Evolutionary conservation across 2,329 filamentous ascomycete species (phyloP).

Genomic region (Magnaporthales sp.): DNA sequence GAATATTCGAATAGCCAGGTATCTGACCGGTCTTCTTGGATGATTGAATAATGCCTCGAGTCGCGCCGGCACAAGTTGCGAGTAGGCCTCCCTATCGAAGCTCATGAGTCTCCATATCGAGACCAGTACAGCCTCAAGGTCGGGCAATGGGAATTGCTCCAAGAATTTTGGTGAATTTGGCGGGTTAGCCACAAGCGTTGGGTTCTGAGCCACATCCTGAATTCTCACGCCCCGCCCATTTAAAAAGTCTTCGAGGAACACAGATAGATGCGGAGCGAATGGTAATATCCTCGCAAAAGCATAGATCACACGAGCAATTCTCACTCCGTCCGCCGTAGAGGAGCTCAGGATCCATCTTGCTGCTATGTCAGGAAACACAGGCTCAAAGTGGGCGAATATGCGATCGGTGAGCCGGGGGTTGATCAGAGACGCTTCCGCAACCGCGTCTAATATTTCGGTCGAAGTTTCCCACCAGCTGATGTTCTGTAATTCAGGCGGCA

Average conservation of each 20-base stretch:
- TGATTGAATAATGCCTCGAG: constrained; percentile 63
- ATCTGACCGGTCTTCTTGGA: constrained; percentile 54
- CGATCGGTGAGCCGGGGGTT: constrained; percentile 57
- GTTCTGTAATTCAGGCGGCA: constrained; percentile 63
- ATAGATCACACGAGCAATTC: constrained; percentile 44
- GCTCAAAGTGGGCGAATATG: constrained; percentile 67
- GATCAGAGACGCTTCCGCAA: constrained; percentile 61
- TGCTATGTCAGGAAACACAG: constrained; percentile 72
- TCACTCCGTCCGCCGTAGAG: constrained; percentile 14
- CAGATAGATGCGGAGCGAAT: constrained; percentile 70
- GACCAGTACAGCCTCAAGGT: constrained; percentile 42
- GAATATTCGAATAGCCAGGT: constrained; percentile 74
- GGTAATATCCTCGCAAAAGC: constrained; percentile 75
- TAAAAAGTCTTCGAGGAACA: constrained; percentile 51
- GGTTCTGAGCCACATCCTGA: not conserved
- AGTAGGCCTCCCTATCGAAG: constrained; percentile 63
- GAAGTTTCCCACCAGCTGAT: constrained; percentile 56
- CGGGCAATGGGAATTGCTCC: constrained; percentile 5
- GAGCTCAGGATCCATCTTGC: constrained; percentile 61
- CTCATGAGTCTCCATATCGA: constrained; percentile 72
- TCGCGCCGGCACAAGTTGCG: constrained; percentile 48
- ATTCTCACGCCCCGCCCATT: constrained; percentile 15
- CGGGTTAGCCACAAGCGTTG: not conserved
- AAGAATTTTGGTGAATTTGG: not conserved
- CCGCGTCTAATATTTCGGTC: constrained; percentile 53